phyloP scores from a whole-genome alignment of 192 early-diverging fungal genomes.

The Coemansia erecta region DNA sequence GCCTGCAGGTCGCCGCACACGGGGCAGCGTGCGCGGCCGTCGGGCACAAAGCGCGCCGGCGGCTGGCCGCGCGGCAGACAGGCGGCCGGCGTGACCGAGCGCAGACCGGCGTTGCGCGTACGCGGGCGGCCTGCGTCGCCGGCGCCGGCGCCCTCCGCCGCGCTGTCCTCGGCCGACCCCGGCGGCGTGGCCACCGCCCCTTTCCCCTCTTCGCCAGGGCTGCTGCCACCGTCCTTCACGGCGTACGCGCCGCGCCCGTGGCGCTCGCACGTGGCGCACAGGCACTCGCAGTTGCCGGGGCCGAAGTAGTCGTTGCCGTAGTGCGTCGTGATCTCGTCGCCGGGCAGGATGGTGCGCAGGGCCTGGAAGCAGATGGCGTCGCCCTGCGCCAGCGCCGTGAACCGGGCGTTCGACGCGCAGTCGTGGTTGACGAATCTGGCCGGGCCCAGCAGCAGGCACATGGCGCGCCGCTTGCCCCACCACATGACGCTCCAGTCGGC shows the following conservation, averaged over 20 bases:
- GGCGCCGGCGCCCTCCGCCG: background rate
- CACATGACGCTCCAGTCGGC: conserved; percentile 70
- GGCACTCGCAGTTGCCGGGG: conserved; percentile 62
- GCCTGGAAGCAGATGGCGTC: conserved; percentile 69
- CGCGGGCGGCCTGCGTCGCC: background rate
- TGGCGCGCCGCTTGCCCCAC: conserved; percentile 54
- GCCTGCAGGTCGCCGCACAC: conserved; percentile 11
- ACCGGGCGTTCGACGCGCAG: conserved; percentile 63
- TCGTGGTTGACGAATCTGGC: conserved; percentile 78
- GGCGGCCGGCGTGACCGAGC: conserved; percentile 30
- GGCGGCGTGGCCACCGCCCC: background rate
- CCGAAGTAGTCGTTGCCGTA: conserved; percentile 73
- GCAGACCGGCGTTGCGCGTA: conserved; percentile 41
- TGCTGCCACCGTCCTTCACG: conserved; percentile 2
- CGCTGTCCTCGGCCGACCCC: background rate
- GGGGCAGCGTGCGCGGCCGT: conserved; percentile 7
- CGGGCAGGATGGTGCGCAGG: conserved; percentile 58
- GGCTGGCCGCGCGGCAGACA: conserved; percentile 9
- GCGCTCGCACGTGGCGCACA: conserved; percentile 72
- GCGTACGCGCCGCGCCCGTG: conserved; percentile 49
- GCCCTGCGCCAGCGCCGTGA: conserved; percentile 38
- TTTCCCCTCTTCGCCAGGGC: background rate
- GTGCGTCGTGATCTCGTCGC: conserved; percentile 70
- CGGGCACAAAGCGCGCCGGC: background rate
- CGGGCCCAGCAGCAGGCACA: conserved; percentile 67